A percentile compares a stretch with the other conserved stretches of the same genome.
Evolutionary conservation across 2,329 filamentous ascomycete genomes (phyloP).

Genomic region (Ascosphaera aggregata): DNA sequence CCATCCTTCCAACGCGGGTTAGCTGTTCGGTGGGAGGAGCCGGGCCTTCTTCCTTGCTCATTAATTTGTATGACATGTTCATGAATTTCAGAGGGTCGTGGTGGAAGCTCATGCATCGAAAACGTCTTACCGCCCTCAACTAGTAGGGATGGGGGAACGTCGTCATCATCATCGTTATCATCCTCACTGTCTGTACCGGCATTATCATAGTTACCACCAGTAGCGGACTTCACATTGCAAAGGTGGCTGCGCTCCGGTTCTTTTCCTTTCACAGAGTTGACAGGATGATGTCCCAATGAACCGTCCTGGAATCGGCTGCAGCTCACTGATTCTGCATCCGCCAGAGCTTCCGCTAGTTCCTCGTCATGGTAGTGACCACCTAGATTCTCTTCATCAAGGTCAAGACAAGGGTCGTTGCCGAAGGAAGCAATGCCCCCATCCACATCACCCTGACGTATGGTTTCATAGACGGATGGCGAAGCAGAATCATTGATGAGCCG

Average conservation of each 20-base stretch:
- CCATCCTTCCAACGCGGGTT: constrained; percentile 10
- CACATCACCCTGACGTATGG: constrained; percentile 11
- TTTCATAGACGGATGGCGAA: constrained; percentile 11
- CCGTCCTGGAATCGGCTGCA: neutral
- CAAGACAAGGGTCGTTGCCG: neutral
- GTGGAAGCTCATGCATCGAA: neutral
- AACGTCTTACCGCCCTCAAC: constrained; percentile 25
- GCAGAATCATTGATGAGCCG: constrained; percentile 21
- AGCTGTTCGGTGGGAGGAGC: constrained; percentile 3
- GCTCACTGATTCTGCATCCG: constrained; percentile 21
- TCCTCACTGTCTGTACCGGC: constrained; percentile 9
- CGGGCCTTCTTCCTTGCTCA: constrained; percentile 4
- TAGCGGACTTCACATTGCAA: neutral
- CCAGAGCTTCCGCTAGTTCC: constrained; percentile 32
- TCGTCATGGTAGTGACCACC: constrained; percentile 29
- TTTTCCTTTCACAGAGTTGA: neutral
- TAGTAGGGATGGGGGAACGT: constrained; percentile 39
- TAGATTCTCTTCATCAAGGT: constrained; percentile 24
- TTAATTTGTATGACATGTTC: constrained; percentile 7
- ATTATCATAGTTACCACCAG: neutral
- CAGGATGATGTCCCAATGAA: neutral
- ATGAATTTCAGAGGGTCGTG: constrained; percentile 1
- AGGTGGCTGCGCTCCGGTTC: neutral
- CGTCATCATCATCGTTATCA: constrained; percentile 32
- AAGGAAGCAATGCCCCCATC: constrained; percentile 2